Percentiles rank a stretch among this genome's conserved stretches.
phyloP scores from a whole-genome alignment of 1,139 yeast genomes.

The Saccharomyces uvarum region DNA sequence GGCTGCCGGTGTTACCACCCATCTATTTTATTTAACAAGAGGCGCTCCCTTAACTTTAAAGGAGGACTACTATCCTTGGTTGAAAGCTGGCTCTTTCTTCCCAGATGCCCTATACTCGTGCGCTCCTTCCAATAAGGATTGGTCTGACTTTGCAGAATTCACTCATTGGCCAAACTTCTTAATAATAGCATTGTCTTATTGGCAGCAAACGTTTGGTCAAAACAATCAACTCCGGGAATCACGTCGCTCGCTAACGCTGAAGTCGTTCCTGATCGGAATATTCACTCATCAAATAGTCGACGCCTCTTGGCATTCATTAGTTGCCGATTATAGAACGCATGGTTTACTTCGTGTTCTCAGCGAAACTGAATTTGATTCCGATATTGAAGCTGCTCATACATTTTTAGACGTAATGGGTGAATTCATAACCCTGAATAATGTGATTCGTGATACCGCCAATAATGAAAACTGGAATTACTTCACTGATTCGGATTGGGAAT shows the following conservation, averaged over 20 bases:
- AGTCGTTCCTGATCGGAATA: conserved; percentile 47
- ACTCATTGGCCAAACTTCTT: conserved; percentile 63
- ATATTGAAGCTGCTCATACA: conserved; percentile 40
- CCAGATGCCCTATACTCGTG: conserved; percentile 60
- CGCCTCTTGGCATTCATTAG: conserved; percentile 56
- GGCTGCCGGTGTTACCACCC: conserved; percentile 32
- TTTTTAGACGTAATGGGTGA: conserved; percentile 55
- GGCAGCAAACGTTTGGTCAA: conserved; percentile 31
- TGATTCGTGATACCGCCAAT: conserved; percentile 27
- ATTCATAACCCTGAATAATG: conserved; percentile 38
- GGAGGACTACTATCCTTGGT: conserved; percentile 16
- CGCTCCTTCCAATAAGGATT: conserved; percentile 24
- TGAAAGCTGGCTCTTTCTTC: conserved; percentile 49
- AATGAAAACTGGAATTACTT: conserved; percentile 27
- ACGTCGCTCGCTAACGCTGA: conserved; percentile 30
- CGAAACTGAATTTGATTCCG: conserved; percentile 43
- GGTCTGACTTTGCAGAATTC: conserved; percentile 46
- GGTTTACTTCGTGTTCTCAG: conserved; percentile 45
- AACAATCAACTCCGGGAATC: conserved; percentile 14
- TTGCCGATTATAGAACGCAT: conserved; percentile 34
- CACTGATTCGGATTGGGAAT: conserved; percentile 36
- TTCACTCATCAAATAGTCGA: conserved; percentile 54
- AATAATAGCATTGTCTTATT: conserved; percentile 37
- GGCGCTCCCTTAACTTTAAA: conserved; percentile 16
- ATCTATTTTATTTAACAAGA: conserved; percentile 38